Conservation (phyloP, 2,329 filamentous ascomycete species). For the Calonectria fujianensis region DNA sequence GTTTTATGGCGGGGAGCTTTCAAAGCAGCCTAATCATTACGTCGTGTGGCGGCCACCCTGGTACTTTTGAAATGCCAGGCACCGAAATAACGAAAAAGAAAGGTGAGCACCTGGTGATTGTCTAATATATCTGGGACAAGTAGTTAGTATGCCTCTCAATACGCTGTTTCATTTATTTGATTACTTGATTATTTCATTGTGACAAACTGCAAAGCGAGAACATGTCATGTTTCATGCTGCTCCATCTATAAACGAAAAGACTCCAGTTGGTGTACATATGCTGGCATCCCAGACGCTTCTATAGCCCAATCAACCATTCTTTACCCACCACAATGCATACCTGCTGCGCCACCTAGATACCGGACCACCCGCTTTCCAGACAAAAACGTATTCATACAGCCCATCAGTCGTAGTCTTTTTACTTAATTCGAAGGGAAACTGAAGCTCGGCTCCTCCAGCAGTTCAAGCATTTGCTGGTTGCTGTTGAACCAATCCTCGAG, state of each 20-base stretch:
- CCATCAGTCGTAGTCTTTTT: neutral
- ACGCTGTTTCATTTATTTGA: neutral
- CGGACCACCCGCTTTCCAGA: constrained; percentile 2
- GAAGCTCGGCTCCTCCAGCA: constrained; percentile 58
- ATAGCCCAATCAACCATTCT: constrained; percentile 19
- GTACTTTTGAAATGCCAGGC: neutral
- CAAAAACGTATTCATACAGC: constrained; percentile 11
- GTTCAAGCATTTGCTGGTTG: constrained; percentile 61
- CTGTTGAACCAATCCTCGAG: constrained; percentile 63
- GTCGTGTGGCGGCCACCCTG: neutral
- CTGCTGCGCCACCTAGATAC: constrained; percentile 12
- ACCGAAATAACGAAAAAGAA: constrained; percentile 18
- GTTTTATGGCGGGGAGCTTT: constrained; percentile 18
- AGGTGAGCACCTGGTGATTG: neutral
- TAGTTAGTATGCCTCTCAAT: neutral
- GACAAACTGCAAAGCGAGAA: neutral
- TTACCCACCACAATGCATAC: neutral
- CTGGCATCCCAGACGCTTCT: neutral
- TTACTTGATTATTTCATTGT: neutral
- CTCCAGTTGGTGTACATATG: constrained; percentile 5
- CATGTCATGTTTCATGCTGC: constrained; percentile 10
- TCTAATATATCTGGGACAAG: neutral
- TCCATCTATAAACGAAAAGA: constrained; percentile 19
- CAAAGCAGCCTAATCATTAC: constrained; percentile 31
- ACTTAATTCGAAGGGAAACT: constrained; percentile 49